A percentile compares a stretch with the other conserved stretches of the same genome.
These are phyloP conservation scores for Cyclotella distinguenda DNA, from an alignment of 108 stramenopile species.

Conservation along the genomic window DNA sequence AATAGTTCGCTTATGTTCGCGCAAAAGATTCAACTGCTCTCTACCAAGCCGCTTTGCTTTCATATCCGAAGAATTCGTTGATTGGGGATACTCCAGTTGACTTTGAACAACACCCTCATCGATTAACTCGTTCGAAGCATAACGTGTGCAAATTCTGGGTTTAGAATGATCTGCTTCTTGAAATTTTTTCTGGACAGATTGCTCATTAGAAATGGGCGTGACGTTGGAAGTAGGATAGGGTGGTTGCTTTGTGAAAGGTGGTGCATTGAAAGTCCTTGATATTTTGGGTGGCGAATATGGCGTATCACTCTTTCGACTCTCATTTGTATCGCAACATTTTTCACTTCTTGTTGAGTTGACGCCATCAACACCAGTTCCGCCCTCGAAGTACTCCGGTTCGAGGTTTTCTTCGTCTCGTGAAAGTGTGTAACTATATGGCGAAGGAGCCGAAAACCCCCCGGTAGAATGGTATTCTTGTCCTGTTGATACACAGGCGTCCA, in stretches of 20 bases:
- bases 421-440: neutral
- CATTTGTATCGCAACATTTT: neutral
- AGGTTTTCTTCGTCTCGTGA: neutral
- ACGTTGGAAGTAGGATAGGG: conserved; percentile 11
- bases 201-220: neutral
- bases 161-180: neutral
- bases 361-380: too few relatives aligned
- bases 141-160: too few relatives aligned
- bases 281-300: conserved; percentile 16
- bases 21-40: too few relatives aligned
- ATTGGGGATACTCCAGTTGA: too few relatives aligned
- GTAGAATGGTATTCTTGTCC: neutral
- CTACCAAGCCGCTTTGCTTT: too few relatives aligned
- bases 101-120: too few relatives aligned
- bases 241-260: conserved; percentile 7
- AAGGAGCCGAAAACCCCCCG: neutral
- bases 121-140: too few relatives aligned
- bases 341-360: neutral
- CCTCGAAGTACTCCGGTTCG: too few relatives aligned
- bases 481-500: too few relatives aligned
- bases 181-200: neutral
- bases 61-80: too few relatives aligned
- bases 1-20: too few relatives aligned
- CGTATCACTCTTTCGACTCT: neutral
- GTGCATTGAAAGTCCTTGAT: neutral